Percentiles rank a stretch among this genome's conserved stretches.
These are phyloP conservation scores for Tetradesmus lagerheimii DNA, from an alignment of 139 green algal genomes.

Conservation along the genomic window DNA sequence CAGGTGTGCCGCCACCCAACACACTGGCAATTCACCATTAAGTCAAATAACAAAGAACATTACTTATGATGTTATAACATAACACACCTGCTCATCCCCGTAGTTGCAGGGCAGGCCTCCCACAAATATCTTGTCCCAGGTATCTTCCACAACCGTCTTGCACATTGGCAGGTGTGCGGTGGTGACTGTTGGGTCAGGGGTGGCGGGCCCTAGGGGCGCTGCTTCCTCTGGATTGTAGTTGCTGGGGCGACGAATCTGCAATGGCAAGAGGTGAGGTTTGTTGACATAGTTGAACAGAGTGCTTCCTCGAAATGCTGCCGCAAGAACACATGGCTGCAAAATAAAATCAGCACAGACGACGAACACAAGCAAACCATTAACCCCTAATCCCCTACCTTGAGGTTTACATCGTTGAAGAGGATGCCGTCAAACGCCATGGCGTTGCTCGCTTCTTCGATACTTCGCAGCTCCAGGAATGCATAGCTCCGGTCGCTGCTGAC, in stretches of 20 bases:
- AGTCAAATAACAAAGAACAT: no score
- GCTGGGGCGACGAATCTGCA: conserved; percentile 68
- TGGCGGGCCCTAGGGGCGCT: conserved; percentile 77
- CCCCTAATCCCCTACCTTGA: conserved; percentile 64
- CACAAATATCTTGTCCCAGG: conserved; percentile 87
- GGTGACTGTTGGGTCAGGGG: conserved; percentile 78
- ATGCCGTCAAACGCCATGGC: conserved; percentile 86
- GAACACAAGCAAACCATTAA: background rate
- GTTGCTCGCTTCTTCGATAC: conserved; percentile 85
- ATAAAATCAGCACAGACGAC: background rate
- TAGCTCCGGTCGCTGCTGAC: conserved; percentile 56
- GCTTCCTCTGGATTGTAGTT: conserved; percentile 82
- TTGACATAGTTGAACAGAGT: no score
- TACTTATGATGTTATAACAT: background rate
- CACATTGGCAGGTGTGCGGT: conserved; percentile 71
- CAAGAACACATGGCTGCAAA: background rate
- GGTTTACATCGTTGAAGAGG: conserved; percentile 66
- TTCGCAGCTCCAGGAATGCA: conserved; percentile 82
- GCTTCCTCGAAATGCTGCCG: no score
- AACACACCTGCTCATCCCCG: conserved; percentile 71
- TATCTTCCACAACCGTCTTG: conserved; percentile 81
- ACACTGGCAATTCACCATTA: no score
- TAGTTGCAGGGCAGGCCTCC: conserved; percentile 87
- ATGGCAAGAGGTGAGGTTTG: no score
- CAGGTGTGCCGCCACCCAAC: background rate